A percentile compares a stretch with the other conserved stretches of the same genome.
Evolutionary conservation across 2,329 filamentous ascomycete species (phyloP).

Genomic region (Hypoxylon sp.): DNA sequence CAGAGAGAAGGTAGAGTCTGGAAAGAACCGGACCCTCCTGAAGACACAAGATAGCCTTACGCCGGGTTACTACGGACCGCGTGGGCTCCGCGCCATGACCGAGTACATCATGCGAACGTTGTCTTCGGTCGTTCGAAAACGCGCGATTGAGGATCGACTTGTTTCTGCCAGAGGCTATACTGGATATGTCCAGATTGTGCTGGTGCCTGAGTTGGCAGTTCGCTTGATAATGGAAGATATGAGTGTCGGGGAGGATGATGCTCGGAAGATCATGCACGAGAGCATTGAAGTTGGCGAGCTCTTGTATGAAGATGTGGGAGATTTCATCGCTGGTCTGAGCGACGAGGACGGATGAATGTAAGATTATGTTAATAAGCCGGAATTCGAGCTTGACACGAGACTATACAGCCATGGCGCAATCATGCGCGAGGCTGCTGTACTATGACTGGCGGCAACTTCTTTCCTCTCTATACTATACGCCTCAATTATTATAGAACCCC

Average conservation of each 20-base stretch:
- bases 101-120: conserved; percentile 74
- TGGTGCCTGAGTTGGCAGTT: conserved; percentile 78
- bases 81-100: conserved; percentile 78
- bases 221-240: conserved; percentile 69
- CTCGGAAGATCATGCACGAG: conserved; percentile 69
- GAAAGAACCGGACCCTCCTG: conserved; percentile 69
- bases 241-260: conserved; percentile 56
- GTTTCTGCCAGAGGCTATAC: conserved; percentile 75
- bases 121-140: conserved; percentile 68
- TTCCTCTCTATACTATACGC: conserved; percentile 5
- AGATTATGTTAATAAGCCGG: background rate
- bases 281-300: conserved; percentile 76
- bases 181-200: conserved; percentile 77
- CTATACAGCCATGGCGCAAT: background rate
- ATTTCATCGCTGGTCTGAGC: conserved; percentile 57
- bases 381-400: background rate
- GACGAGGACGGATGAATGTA: conserved; percentile 33
- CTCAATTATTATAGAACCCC: conserved; percentile 14
- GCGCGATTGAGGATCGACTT: conserved; percentile 72
- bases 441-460: background rate
- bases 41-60: conserved; percentile 69
- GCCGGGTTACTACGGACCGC: conserved; percentile 86
- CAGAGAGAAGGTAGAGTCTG: conserved; percentile 65
- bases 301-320: conserved; percentile 73
- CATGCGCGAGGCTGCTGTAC: conserved; percentile 1